A percentile compares a stretch with the other conserved stretches of the same genome.
phyloP scores from a whole-genome alignment of 148 eudicot genomes.

The Cornus controversa region DNA sequence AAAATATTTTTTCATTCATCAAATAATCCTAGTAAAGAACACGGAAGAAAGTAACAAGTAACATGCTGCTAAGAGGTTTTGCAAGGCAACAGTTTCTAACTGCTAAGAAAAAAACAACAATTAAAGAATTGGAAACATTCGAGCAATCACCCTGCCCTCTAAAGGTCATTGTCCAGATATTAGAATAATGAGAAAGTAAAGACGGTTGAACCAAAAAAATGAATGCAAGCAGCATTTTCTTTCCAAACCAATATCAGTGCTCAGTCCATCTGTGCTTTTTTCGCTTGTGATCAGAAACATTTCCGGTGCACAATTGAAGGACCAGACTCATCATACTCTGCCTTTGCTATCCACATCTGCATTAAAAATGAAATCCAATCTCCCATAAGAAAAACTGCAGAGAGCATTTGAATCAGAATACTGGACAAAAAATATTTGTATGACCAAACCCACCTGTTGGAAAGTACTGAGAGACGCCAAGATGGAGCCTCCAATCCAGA shows the following conservation, averaged over 20 bases:
- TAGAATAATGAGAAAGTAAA: not conserved
- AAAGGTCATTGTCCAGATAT: not conserved
- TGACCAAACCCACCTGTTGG: conserved; percentile 20
- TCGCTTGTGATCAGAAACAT: conserved; percentile 21
- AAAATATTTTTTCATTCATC: not conserved
- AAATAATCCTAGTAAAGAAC: not conserved
- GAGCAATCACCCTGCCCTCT: not conserved
- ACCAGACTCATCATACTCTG: conserved; percentile 28
- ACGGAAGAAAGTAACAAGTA: not conserved
- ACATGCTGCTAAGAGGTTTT: not conserved
- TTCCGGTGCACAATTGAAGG: conserved; percentile 32
- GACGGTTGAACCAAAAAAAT: not conserved
- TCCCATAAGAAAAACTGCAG: not conserved
- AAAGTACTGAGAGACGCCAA: conserved; percentile 30
- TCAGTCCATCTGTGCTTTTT: not conserved
- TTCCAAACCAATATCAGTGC: not conserved
- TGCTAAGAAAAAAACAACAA: not conserved
- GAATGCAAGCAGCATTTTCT: conserved; percentile 7
- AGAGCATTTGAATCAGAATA: not conserved
- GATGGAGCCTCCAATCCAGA: conserved; percentile 29
- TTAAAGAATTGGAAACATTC: not conserved
- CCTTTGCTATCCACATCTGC: conserved; percentile 32
- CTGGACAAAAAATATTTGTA: not conserved
- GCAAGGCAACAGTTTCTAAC: not conserved
- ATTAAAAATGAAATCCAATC: not conserved